These are phyloP conservation scores for Sparassis latifolia DNA, from an alignment of 1,284 basidiomycete genomes.

Conservation along the genomic window DNA sequence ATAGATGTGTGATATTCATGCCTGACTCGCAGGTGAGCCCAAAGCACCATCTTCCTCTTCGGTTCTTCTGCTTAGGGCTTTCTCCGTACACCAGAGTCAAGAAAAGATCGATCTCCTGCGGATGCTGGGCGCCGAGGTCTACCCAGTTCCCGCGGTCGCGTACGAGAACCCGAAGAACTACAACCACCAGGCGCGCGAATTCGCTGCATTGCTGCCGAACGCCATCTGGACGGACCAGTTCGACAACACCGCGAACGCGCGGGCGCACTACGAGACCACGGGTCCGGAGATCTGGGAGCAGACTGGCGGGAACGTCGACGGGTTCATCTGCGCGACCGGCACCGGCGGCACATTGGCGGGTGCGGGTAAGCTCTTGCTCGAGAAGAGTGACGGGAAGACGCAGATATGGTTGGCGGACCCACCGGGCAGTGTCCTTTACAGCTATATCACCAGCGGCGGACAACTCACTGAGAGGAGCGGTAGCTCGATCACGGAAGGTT, in stretches of 20 bases:
- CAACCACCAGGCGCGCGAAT: conserved; percentile 95
- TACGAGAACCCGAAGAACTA: conserved; percentile 97
- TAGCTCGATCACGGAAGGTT: conserved; percentile 95
- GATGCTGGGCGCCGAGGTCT: conserved; percentile 96
- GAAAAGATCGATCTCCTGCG: conserved; percentile 97
- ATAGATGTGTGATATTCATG: conserved; percentile 99
- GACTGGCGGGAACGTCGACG: conserved; percentile 76
- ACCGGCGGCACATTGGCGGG: conserved; percentile 96
- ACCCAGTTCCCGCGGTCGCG: conserved; percentile 93
- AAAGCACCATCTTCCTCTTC: background rate
- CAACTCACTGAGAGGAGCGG: conserved; percentile 77
- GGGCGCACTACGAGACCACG: conserved; percentile 85
- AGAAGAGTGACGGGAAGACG: conserved; percentile 75
- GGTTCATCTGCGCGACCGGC: conserved; percentile 90
- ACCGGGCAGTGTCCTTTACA: conserved; percentile 89
- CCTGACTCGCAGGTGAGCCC: conserved; percentile 78
- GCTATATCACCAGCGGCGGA: conserved; percentile 80
- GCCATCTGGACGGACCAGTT: conserved; percentile 99
- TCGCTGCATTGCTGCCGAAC: conserved; percentile 79
- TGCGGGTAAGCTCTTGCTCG: conserved; percentile 79
- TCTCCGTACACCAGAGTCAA: conserved; percentile 60
- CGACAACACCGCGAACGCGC: conserved; percentile 89
- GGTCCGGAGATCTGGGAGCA: conserved; percentile 98
- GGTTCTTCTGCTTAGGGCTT: background rate
- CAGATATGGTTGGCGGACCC: conserved; percentile 96